phyloP scores from a whole-genome alignment of 805 yeast species.

The Kuraishia hungarica region DNA sequence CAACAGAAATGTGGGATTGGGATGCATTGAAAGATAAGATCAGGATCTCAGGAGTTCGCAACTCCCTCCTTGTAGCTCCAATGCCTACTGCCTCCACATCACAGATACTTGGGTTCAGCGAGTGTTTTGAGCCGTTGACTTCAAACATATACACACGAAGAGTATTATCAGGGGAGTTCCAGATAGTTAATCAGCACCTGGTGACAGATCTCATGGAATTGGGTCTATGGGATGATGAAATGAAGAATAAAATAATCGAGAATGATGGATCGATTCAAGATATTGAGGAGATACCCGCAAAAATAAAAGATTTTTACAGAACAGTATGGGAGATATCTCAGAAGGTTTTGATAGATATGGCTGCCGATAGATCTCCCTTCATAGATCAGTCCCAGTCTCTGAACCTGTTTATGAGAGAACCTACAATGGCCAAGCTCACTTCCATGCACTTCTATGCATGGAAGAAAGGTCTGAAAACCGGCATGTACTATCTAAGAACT shows the following conservation, averaged over 20 bases:
- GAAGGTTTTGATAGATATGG: slow-evolving; percentile 50
- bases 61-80: slow-evolving; percentile 54
- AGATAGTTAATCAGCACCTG: slow-evolving; percentile 52
- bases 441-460: slow-evolving; percentile 99
- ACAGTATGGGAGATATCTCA: slow-evolving; percentile 60
- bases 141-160: slow-evolving; percentile 56
- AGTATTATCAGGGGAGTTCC: slow-evolving; percentile 58
- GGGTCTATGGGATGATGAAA: slow-evolving; percentile 48
- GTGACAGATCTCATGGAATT: slow-evolving; percentile 49
- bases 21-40: slow-evolving; percentile 41
- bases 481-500: slow-evolving; percentile 97
- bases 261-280: slow-evolving; percentile 53
- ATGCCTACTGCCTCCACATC: slow-evolving; percentile 66
- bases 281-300: slow-evolving; percentile 45
- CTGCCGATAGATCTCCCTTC: slow-evolving; percentile 72
- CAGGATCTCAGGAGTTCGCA: slow-evolving; percentile 43
- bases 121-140: slow-evolving; percentile 57
- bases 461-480: slow-evolving; percentile 98
- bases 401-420: slow-evolving; percentile 85
- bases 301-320: slow-evolving; percentile 44
- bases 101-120: slow-evolving; percentile 53
- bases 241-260: slow-evolving; percentile 47
- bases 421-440: slow-evolving; percentile 96
- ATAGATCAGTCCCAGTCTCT: slow-evolving; percentile 91
- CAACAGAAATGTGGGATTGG: slow-evolving; percentile 53